Evolutionary conservation across 163 green algal genomes (phyloP), one percentile per base, ranked within the genome.

Genomic region (Chloromonas sp.): DNA sequence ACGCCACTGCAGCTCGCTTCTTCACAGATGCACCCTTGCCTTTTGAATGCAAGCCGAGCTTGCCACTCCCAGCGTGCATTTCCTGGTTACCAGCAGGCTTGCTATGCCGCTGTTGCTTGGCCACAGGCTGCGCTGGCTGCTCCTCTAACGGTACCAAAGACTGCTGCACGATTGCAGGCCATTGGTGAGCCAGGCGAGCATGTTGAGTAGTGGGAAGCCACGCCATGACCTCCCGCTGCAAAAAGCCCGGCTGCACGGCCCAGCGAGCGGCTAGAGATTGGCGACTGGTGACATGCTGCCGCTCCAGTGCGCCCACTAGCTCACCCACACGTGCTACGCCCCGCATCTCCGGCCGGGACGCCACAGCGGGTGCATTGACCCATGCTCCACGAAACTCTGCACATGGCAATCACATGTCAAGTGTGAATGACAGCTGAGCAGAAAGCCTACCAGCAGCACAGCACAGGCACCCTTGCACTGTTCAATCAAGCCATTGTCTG

Each of bases 241-340:
- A 81, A 15, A 93, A 90, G 0, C 14, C 13, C 0, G 88, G 87
- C 8, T 94, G 70, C 2, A 76, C 3, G 0, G 14, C 13, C 92
- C 93, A 97, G 1, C 83, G 86, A 1, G 66, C 84, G 5, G 83
- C 87, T 81, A 97, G 86, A 0, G 78, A 58, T 0, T 66, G 60
- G 0, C 78, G 82, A 79, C 80, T 90, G 83, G 90, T 88, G 36
- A 97, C 90, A 0, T 79, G 13, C 0, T n/a, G 60, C 14, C 58
- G 58, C 14, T 79, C 60, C 79, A 98, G 88, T 2, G 87, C 87
- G 0, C 61, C 58, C 15, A 97, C 58, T 66, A 98, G 89, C 85
- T 96, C 90, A 0, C 86, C 89, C 60, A 97, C 91, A 2, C 93
- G 85, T 14, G 78, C 82, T 82, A 96, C 89, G 0, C 87, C 92